Conservation (phyloP, 495 filamentous ascomycete genomes). For the Aspergillus asperescens region DNA sequence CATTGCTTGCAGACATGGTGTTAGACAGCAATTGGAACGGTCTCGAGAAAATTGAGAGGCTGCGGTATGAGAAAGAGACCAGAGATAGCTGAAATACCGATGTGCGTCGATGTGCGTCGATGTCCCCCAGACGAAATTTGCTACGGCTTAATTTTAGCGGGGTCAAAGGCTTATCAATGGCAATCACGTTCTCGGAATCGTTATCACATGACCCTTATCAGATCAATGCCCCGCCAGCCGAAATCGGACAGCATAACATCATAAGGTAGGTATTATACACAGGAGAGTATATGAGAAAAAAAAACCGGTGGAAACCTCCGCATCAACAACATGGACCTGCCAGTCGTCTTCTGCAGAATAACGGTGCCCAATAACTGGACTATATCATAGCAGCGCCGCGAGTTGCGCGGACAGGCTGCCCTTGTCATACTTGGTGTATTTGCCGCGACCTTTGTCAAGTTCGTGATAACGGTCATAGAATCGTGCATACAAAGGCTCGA, state of each 20-base stretch:
- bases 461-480: constrained; percentile 99
- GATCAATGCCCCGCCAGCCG: background rate
- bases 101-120: constrained; percentile 25
- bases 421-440: constrained; percentile 98
- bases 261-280: no score
- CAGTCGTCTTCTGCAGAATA: background rate
- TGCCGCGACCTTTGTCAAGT: constrained; percentile 91
- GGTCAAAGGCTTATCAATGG: constrained; percentile 37
- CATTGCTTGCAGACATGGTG: constrained; percentile 56
- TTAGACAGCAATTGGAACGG: constrained; percentile 18
- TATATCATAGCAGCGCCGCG: constrained; percentile 29
- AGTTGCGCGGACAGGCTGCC: constrained; percentile 46
- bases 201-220: constrained; percentile 17
- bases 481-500: constrained; percentile 88
- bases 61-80: constrained; percentile 14
- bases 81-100: constrained; percentile 9
- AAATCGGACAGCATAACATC: background rate
- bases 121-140: constrained; percentile 29
- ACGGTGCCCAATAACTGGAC: background rate
- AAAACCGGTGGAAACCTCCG: no score
- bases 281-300: no score
- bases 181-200: constrained; percentile 39
- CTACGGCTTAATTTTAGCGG: constrained; percentile 29
- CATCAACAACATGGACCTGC: background rate
- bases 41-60: constrained; percentile 24